Evolutionary conservation across 2,329 filamentous ascomycete genomes (phyloP).

Genomic region (Colletotrichum liriopes): DNA sequence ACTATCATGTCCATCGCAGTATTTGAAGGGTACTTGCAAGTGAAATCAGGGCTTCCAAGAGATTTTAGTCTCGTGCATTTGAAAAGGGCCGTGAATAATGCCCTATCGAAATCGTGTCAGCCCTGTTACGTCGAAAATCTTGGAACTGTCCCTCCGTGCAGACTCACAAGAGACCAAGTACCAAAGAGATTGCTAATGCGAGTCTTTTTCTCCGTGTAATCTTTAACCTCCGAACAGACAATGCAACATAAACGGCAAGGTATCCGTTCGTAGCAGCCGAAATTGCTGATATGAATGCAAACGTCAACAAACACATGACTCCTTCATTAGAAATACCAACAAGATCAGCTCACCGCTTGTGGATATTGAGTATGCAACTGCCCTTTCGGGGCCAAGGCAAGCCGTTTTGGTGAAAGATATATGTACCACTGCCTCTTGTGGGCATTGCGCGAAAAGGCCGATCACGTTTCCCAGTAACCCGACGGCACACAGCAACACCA

Average conservation of each 20-base stretch:
- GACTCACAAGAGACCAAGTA: conserved; percentile 49
- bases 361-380: conserved; percentile 58
- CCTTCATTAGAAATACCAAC: fast-evolving
- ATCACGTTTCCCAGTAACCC: conserved; percentile 55
- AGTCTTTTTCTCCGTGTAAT: conserved; percentile 58
- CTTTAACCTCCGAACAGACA: conserved; percentile 55
- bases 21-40: conserved; percentile 44
- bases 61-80: conserved; percentile 56
- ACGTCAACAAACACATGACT: background rate
- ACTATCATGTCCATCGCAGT: fast-evolving
- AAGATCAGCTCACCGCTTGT: conserved; percentile 53
- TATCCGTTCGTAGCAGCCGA: conserved; percentile 52
- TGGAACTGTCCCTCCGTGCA: too few species aligned
- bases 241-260: conserved; percentile 58
- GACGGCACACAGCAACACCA: conserved; percentile 51
- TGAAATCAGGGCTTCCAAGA: conserved; percentile 46
- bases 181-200: conserved; percentile 54
- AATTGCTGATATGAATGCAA: conserved; percentile 8
- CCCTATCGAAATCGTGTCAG: conserved; percentile 26
- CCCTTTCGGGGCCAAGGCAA: conserved; percentile 53
- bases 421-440: conserved; percentile 57
- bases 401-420: conserved; percentile 52
- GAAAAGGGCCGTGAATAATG: conserved; percentile 48
- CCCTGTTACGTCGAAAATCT: background rate
- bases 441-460: conserved; percentile 60